Evolutionary conservation across 1,284 basidiomycete species (phyloP), one percentile per base, ranked within the genome.

Genomic region (Cutaneotrichosporon mucoides): DNA sequence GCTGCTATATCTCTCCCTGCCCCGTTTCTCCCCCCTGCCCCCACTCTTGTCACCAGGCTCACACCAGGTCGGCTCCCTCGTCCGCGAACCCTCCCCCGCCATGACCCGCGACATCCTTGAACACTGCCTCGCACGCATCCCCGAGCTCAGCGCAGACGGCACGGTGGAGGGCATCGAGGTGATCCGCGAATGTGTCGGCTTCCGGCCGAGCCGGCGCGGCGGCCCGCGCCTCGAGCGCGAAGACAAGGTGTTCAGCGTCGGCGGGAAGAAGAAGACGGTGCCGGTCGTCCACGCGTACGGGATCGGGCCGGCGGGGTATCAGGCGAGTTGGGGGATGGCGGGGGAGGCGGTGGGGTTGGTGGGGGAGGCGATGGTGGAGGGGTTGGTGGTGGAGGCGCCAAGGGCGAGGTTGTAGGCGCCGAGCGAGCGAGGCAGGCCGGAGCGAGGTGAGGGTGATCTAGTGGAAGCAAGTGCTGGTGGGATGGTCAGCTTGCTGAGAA

Each of bases 221-320:
- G 65, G 65, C 5, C 60, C 63, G 8, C 55, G 65, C 9, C 48
- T 66, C 6, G 65, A 66, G 57, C 49, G 52, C 53, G 57, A 63
- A 55, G 48, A 42, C 37, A 37, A 43, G 41, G 43, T 4, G 6
- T 37, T 57, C 35, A 24, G 24, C 24, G 24, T 24, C 24, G 24
- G 24, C 24, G 24, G 24, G 24, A 38, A 51, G 41, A 55, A 44
- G 7, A 40, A 41, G 16, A 24, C 9, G 4, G 55, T 60, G 24
- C 54, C 58, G 41, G 43, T 66, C 47, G 60, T 70, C 40, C 68
- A 70, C 44, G 60, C 68, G 41, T 65, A 68, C 57, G 64, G 69
- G 53, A 65, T 66, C 44, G 64, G 71, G n/a, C 68, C 68, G 6
- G 67, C 73, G n/a, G 71, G 73, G 6, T 73, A 67, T 58, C 73